Evolutionary conservation across 352 stramenopile genomes (phyloP), one percentile per base, ranked within the genome.

Genomic region (Globisporangium spinosum): DNA sequence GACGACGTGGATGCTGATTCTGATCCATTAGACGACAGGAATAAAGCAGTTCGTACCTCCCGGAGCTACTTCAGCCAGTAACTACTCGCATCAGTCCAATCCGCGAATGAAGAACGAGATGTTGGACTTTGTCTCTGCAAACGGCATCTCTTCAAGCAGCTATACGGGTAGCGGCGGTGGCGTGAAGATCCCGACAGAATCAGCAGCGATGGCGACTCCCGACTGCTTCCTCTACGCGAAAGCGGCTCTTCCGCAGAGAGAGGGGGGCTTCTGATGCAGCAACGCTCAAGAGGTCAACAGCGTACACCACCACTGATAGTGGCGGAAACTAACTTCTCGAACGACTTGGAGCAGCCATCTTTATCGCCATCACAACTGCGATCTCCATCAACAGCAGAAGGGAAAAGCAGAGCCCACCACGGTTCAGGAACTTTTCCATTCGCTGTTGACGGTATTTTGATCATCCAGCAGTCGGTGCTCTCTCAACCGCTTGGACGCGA

Each of bases 171-270:
- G 22, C 5, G 71, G 15, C 0, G 17, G 12, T 23, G 34, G 58
- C 3, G 72, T 77, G 4, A 69, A 62, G 57, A 70, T 75, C 51
- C 27, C 45, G 0, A 70, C 70, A 0, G 70, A 62, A 38, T 40
- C 58, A 6, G 40, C 60, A n/a, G 71, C 65, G 27, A 55, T 76
- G 29, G 17, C 47, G 12, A 60, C 35, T 13, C 49, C 38, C 20
- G 76, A 86, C 32, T 86, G 74, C 57, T 86, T 88, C 47, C 68
- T 88, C 4, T 78, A 83, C 53, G 75, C 77, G 29, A 85, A 81
- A 68, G 75, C 76, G 0, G 73, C 76, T 0, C 64, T 88, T 29
- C 73, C 78, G 20, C 63, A 73, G 27, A 67, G 67, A 8, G 67
- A 68, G 29, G 1, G 68, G 23, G 1, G 8, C 29, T 3, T 22